phyloP scores from a whole-genome alignment of 1,139 yeast species.

The Casaregolazyma suthepensis region DNA sequence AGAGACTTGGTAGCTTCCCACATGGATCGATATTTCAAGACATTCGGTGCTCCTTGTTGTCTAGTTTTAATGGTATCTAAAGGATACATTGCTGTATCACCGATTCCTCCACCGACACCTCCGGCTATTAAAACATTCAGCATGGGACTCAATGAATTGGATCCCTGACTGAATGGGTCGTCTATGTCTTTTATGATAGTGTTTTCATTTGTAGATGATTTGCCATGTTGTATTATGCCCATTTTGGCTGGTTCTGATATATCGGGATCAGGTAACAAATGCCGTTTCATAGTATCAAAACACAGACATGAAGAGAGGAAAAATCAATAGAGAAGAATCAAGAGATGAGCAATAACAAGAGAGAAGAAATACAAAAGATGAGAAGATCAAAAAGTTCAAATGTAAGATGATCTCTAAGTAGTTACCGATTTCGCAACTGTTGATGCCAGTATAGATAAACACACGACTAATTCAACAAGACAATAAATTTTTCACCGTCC shows the following conservation, averaged over 20 bases:
- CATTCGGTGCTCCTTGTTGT: constrained; percentile 84
- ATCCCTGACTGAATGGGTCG: neutral
- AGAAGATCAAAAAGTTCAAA: too few species aligned
- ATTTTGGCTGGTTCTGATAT: neutral
- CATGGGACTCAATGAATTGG: constrained; percentile 11
- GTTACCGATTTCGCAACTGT: neutral
- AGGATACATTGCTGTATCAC: constrained; percentile 92
- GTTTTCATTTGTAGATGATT: neutral
- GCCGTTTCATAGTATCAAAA: neutral
- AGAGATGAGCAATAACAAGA: too few species aligned
- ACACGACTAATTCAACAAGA: neutral
- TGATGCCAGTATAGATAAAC: neutral
- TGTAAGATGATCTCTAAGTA: neutral
- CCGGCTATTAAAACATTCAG: constrained; percentile 51
- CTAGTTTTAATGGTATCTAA: constrained; percentile 93
- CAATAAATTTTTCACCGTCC: neutral
- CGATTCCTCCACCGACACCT: constrained; percentile 90
- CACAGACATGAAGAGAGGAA: neutral
- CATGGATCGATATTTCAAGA: constrained; percentile 60
- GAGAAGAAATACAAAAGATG: too few species aligned
- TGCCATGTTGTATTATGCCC: neutral
- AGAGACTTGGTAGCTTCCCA: constrained; percentile 68
- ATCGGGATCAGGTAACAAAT: neutral
- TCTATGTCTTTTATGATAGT: neutral
- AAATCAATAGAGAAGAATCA: neutral